These are phyloP conservation scores for Cochlearia excelsa DNA, from an alignment of 345 rosid genomes.

Conservation along the genomic window DNA sequence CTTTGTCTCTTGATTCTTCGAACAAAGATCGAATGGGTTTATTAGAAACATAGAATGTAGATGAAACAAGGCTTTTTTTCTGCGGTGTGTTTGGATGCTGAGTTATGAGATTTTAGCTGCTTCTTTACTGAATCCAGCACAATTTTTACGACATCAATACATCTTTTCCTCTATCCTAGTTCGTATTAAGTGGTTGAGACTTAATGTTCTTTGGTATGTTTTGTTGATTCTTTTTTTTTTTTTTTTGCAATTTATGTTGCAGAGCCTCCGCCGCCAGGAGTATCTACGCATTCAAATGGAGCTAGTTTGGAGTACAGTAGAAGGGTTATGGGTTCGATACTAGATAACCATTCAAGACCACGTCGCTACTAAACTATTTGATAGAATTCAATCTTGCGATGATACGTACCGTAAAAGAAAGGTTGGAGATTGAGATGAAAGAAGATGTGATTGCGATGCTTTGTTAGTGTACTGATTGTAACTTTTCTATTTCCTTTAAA, in stretches of 20 bases:
- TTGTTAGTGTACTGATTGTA: too few species aligned
- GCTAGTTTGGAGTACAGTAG: slow-evolving; percentile 56
- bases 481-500: too few species aligned
- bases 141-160: slow-evolving; percentile 18
- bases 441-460: too few species aligned
- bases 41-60: not conserved
- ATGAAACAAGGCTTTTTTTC: not conserved
- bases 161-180: slow-evolving; percentile 5
- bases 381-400: too few species aligned
- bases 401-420: too few species aligned
- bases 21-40: not conserved
- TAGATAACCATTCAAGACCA: slow-evolving; percentile 60
- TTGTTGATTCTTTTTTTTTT: not conserved
- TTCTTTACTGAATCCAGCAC: not conserved
- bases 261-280: slow-evolving; percentile 58
- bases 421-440: too few species aligned
- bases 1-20: too few species aligned
- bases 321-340: slow-evolving; percentile 55
- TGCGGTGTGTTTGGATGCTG: not conserved
- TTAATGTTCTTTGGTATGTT: not conserved
- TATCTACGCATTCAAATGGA: slow-evolving; percentile 48
- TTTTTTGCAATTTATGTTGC: slow-evolving; percentile 3
- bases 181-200: not conserved
- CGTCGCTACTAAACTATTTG: slow-evolving; percentile 42
- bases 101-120: slow-evolving; percentile 6